A percentile compares a stretch with the other conserved stretches of the same genome.
Evolutionary conservation across 345 rosid genomes (phyloP).

Genomic region (Durio zibethinus): DNA sequence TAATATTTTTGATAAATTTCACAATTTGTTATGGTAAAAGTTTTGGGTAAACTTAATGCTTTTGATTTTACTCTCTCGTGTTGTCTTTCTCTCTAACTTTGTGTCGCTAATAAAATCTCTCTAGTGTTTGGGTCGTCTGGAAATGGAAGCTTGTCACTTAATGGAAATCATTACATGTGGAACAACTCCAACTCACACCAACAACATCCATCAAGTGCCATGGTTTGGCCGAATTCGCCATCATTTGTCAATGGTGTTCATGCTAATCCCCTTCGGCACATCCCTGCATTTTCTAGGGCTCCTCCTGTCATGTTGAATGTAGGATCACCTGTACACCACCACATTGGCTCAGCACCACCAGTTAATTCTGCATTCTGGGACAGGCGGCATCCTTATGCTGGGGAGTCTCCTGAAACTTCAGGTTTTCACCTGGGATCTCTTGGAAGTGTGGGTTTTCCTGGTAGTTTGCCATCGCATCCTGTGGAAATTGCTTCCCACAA

Average conservation of each 20-base stretch:
- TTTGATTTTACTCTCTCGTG: not conserved
- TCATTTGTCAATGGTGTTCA: constrained; percentile 57
- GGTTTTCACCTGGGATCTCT: constrained; percentile 69
- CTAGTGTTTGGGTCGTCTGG: constrained; percentile 63
- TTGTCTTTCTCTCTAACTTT: not conserved
- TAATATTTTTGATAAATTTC: not conserved
- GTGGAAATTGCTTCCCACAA: constrained; percentile 61
- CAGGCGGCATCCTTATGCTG: constrained; percentile 55
- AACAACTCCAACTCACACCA: constrained; percentile 60
- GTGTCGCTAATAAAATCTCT: constrained; percentile 6
- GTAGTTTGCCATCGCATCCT: constrained; percentile 62
- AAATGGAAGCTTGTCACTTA: constrained; percentile 55
- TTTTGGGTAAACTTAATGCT: not conserved
- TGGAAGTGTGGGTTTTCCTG: constrained; percentile 53
- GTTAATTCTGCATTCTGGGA: constrained; percentile 77
- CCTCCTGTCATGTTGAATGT: constrained; percentile 56
- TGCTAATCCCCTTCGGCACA: constrained; percentile 46
- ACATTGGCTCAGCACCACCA: constrained; percentile 78
- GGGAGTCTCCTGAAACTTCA: constrained; percentile 70
- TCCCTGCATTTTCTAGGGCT: constrained; percentile 61
- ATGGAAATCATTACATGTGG: constrained; percentile 60
- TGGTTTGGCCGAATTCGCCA: constrained; percentile 81
- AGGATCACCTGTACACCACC: constrained; percentile 51
- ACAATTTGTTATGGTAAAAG: not conserved
- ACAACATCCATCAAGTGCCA: constrained; percentile 49